A percentile compares a stretch with the other conserved stretches of the same genome.
phyloP scores from a whole-genome alignment of 2,329 filamentous ascomycete genomes.

The Grosmannia penicillata region DNA sequence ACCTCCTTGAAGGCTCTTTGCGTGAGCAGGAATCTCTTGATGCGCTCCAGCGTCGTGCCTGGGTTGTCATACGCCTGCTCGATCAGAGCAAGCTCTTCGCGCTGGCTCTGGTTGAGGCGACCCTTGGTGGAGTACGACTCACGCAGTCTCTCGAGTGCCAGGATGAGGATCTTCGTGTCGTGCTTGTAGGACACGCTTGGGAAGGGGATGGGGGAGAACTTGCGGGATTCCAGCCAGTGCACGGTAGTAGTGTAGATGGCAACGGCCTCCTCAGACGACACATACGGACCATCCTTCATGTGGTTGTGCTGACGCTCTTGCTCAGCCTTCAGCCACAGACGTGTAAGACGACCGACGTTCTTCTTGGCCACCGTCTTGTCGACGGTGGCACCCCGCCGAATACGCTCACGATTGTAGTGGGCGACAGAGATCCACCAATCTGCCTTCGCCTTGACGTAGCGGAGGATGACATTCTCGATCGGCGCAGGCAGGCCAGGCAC shows the following conservation, averaged over 20 bases:
- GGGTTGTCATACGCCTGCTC: constrained; percentile 98
- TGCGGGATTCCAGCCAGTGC: constrained; percentile 95
- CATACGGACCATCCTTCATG: constrained; percentile 97
- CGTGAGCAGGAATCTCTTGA: constrained; percentile 93
- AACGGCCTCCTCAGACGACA: constrained; percentile 95
- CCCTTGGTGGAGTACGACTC: constrained; percentile 98
- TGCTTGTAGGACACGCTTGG: constrained; percentile 99
- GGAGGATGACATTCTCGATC: constrained; percentile 96
- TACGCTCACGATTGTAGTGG: constrained; percentile 96
- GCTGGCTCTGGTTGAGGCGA: constrained; percentile 88
- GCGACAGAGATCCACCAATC: constrained; percentile 99
- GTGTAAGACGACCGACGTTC: constrained; percentile 86
- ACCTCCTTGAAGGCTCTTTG: constrained; percentile 99
- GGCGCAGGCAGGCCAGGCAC: constrained; percentile 90
- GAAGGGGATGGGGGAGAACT: constrained; percentile 97
- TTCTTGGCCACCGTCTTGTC: constrained; percentile 99
- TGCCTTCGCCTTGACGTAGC: constrained; percentile 97
- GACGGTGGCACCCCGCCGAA: constrained; percentile 87
- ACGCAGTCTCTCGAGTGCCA: constrained; percentile 80
- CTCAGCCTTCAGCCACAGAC: constrained; percentile 94
- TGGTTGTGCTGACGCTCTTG: constrained; percentile 98
- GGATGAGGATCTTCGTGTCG: constrained; percentile 95
- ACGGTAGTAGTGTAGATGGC: constrained; percentile 98
- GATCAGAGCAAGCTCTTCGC: constrained; percentile 90
- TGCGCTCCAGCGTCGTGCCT: constrained; percentile 85